phyloP scores from a whole-genome alignment of 306 rosid species.

The Rosa persica region DNA sequence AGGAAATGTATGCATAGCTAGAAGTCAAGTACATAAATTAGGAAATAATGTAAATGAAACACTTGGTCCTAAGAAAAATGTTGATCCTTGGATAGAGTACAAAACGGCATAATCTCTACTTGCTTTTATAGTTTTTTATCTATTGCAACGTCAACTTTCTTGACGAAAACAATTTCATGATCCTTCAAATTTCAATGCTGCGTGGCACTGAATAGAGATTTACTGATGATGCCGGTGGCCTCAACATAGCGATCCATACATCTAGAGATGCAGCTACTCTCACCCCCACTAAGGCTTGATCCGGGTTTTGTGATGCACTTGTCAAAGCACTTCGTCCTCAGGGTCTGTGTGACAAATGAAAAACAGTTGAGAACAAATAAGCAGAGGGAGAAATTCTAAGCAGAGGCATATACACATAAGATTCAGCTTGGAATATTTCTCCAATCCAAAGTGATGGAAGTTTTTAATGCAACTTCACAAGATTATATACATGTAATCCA shows the following conservation, averaged over 20 bases:
- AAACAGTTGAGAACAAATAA: neutral
- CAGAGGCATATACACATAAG: neutral
- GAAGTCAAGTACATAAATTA: constrained; percentile 2
- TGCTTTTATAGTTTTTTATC: constrained; percentile 17
- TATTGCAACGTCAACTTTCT: constrained; percentile 8
- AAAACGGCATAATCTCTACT: constrained; percentile 13
- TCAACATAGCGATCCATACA: constrained; percentile 95
- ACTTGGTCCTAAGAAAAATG: constrained; percentile 10
- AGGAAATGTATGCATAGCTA: constrained; percentile 4
- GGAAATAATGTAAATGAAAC: constrained; percentile 6
- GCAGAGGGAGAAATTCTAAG: neutral
- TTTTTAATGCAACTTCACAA: neutral
- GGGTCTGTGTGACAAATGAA: constrained; percentile 51
- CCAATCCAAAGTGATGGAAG: neutral
- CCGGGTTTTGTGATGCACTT: constrained; percentile 94
- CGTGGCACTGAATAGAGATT: constrained; percentile 56
- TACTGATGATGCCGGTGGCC: constrained; percentile 89
- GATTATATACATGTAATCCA: neutral
- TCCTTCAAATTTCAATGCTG: constrained; percentile 35
- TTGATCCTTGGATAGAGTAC: constrained; percentile 7
- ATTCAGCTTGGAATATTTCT: neutral
- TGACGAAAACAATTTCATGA: neutral
- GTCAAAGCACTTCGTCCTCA: constrained; percentile 84
- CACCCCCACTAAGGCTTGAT: constrained; percentile 78
- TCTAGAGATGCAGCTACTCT: constrained; percentile 89